Evolutionary conservation across 306 rosid species (phyloP), one percentile per base, ranked within the genome.

Genomic region (Prunus campanulata): DNA sequence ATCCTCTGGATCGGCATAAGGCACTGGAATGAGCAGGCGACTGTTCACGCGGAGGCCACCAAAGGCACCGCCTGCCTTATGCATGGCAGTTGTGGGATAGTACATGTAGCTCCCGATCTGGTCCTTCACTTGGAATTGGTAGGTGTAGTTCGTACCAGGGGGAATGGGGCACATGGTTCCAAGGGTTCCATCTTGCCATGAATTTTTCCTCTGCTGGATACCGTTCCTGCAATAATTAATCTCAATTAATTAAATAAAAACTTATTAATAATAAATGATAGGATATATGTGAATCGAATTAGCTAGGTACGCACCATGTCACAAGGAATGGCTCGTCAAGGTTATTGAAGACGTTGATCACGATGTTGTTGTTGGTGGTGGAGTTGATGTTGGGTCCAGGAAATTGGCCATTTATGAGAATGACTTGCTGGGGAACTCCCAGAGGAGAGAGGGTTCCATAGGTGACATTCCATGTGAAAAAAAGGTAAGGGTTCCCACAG

Each of bases 351-450:
- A 95, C 79, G 22, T 90, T 95, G n/a, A 95, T 0, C 8, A 90
- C 84, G 0, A 95, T 0, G 77, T 95, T 92, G 68, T 95, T 90
- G 82, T 95, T 95, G 74, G 89, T 78, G 64, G 97, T 89, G 55
- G 95, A 85, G 56, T 94, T 94, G 75, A 94, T 85, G 70, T 85
- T 86, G 39, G 98, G 97, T 8, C 97, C 97, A 0, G 98, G 98
- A 59, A 92, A 94, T 77, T 86, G 74, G 5, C 84, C 86, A 13
- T 94, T 94, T 70, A 94, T 92, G 68, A 94, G 96, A 79, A 94
- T 94, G 42, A 81, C 96, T 75, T 92, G 97, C n/a, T 92, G 95
- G 0, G 97, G 97, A 0, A 85, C 87, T 24, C 97, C 98, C 6
- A 90, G 62, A 0, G 97, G 98, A 39, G 97, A 86, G 16, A 90